Evolutionary conservation across 148 eudicot species (phyloP).

Genomic region (Camellia lanceoleosa): DNA sequence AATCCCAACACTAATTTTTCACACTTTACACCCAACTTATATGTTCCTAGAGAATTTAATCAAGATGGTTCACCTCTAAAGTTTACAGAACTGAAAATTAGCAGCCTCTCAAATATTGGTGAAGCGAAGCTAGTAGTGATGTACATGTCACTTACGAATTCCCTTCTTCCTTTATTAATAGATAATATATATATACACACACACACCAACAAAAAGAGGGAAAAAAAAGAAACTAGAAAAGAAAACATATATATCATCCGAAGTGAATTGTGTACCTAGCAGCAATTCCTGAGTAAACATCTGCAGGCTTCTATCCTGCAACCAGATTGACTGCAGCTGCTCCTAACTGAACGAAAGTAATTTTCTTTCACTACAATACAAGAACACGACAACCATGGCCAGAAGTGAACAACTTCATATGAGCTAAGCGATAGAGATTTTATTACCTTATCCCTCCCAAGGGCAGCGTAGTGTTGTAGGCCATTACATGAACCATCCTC

Average conservation of each 20-base stretch:
- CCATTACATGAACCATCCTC: constrained; percentile 99
- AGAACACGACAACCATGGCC: neutral
- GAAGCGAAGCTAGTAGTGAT: neutral
- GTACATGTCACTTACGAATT: neutral
- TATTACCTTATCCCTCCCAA: constrained; percentile 96
- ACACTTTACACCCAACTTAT: neutral
- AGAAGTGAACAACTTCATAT: neutral
- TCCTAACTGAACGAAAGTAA: constrained; percentile 55
- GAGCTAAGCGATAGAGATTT: neutral
- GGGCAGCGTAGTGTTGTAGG: constrained; percentile 97
- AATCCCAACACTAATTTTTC: no score
- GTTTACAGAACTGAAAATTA: neutral
- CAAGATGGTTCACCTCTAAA: neutral
- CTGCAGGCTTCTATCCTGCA: constrained; percentile 90
- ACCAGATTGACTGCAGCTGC: constrained; percentile 97
- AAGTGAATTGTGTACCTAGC: constrained; percentile 47
- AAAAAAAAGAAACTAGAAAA: neutral
- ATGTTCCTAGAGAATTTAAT: neutral
- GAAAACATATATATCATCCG: neutral
- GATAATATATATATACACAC: neutral
- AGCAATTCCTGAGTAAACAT: constrained; percentile 97
- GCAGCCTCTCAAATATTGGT: neutral
- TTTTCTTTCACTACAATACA: neutral
- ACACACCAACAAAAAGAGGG: neutral
- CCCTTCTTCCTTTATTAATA: neutral